Evolutionary conservation across 2,329 filamentous ascomycete species (phyloP).

Genomic region (Aspergillus sp.): DNA sequence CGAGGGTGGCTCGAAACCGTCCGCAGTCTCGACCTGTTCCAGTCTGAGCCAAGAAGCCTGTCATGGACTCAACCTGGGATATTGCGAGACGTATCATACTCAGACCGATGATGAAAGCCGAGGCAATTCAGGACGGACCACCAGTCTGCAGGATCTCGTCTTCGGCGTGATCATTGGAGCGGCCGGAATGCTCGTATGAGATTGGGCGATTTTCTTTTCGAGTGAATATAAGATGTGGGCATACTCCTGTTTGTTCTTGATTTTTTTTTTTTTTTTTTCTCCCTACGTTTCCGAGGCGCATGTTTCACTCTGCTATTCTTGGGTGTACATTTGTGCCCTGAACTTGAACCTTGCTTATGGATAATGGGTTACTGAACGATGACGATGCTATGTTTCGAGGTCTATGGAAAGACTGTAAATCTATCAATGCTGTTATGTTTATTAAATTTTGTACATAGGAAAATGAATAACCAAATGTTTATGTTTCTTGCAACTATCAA

Average conservation of each 20-base stretch:
- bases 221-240: not conserved
- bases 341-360: not conserved
- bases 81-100: constrained; percentile 39
- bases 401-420: not conserved
- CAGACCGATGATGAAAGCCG: constrained; percentile 28
- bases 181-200: constrained; percentile 45
- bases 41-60: constrained; percentile 49
- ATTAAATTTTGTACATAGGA: not conserved
- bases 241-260: not conserved
- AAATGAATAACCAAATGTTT: not conserved
- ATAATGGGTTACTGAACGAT: not conserved
- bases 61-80: constrained; percentile 48
- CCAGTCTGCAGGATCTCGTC: constrained; percentile 43
- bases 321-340: not conserved
- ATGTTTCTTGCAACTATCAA: not conserved
- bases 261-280: not conserved
- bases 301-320: not conserved
- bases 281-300: not conserved
- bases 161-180: constrained; percentile 46
- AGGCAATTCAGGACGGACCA: constrained; percentile 29
- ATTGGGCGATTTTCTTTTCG: not conserved
- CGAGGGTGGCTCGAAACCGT: constrained; percentile 42
- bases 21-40: constrained; percentile 46
- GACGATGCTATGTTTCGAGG: not conserved
- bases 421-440: not conserved